Base-by-base conservation (phyloP, 2,329 filamentous ascomycete genomes). In the Penicillium sp. region DNA sequence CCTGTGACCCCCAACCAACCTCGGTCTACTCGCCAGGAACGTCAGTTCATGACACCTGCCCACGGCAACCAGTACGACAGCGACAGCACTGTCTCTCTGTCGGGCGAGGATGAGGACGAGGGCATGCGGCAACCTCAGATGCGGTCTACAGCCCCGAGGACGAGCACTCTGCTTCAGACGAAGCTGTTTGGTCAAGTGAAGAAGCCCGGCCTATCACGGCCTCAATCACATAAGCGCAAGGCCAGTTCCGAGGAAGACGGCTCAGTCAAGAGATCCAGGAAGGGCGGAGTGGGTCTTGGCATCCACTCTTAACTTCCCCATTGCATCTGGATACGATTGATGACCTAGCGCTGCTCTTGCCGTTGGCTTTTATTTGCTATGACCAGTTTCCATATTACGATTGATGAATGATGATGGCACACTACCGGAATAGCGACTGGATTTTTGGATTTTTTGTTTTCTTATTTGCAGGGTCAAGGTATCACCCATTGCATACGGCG, bases 71-170 rank as follows among this genome's bases (percentile, higher is more conserved):
- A 76, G 37, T 58, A 84, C 68, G 90, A 89, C 67, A 83, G 88
- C 52, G 89, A 95, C 67, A 92, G 88, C 72, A 95, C 89, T 1
- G 90, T 93, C 42, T 93, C 89, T 1, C 85, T 81, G 18, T 80
- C 79, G 1, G 80, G 81, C 38, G 78, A 81, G 9, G 80, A 78
- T 44, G 83, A 87, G 35, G 81, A 15, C 23, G n/a, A 47, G 25
- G 41, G 40, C 5, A 20, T 38, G n/a, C 50, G 43, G 7, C 50
- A 52, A 20, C 51, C 47, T 9, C 49, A 56, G 9, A 50, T 53
- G 44, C 57, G 59, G 13, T 50, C 53, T 4, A 72, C 63, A 50
- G 70, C 66, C 58, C 72, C 68, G 50, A 73, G 68, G 59, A 72
- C 62, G 55, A 78, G 68, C 64, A 72, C 70, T 44, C 55, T 77